These are phyloP conservation scores for Lachancea quebecensis DNA, from an alignment of 805 yeast species.

Conservation along the genomic window DNA sequence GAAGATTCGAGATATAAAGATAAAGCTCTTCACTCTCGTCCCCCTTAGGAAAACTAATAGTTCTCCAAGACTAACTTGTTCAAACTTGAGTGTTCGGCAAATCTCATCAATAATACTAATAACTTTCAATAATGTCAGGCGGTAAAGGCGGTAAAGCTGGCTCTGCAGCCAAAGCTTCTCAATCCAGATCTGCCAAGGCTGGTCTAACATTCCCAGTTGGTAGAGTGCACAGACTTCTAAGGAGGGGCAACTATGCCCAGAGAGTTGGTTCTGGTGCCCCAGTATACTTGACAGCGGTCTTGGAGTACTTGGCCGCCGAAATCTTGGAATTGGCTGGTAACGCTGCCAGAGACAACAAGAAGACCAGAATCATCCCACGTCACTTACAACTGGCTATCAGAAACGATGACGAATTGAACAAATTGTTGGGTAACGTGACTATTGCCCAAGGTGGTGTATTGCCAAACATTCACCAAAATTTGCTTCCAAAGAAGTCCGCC, in stretches of 20 bases:
- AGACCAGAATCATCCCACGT: slow-evolving; percentile 96
- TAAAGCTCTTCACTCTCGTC: not conserved
- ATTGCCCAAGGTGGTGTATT: slow-evolving; percentile 97
- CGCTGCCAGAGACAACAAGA: slow-evolving; percentile 97
- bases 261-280: slow-evolving; percentile 98
- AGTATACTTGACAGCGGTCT: slow-evolving; percentile 88
- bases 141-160: slow-evolving; percentile 80
- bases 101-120: not conserved
- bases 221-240: slow-evolving; percentile 89
- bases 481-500: slow-evolving; percentile 66
- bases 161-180: slow-evolving; percentile 83
- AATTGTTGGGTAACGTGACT: slow-evolving; percentile 80
- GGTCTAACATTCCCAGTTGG: slow-evolving; percentile 98
- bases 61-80: too few species aligned
- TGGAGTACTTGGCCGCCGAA: slow-evolving; percentile 93
- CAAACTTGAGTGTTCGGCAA: too few species aligned
- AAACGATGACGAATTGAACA: slow-evolving; percentile 95
- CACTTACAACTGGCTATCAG: slow-evolving; percentile 95
- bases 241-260: slow-evolving; percentile 94
- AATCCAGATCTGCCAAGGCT: slow-evolving; percentile 94
- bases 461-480: slow-evolving; percentile 88
- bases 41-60: too few species aligned
- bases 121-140: slow-evolving; percentile 45
- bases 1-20: not conserved
- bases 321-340: slow-evolving; percentile 93